Percentiles rank a stretch among this genome's conserved stretches.
Conservation (phyloP, 2,329 filamentous ascomycete species). For the Grosmannia huntii region DNA sequence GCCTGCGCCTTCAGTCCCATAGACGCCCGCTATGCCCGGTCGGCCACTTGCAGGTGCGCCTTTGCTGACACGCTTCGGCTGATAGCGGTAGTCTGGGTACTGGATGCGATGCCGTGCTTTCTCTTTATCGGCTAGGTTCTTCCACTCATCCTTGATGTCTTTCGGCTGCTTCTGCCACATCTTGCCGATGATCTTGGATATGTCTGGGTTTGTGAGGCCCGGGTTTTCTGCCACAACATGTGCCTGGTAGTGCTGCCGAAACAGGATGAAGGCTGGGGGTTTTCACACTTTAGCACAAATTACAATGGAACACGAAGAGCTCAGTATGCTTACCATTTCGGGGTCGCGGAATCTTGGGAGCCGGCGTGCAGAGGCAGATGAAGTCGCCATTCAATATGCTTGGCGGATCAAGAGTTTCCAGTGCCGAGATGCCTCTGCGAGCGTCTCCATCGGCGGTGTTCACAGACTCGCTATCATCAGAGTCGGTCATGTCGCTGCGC, state of each 20-base stretch:
- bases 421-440: neutral
- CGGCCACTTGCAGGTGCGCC: slow-evolving; percentile 5
- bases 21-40: neutral
- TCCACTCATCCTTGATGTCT: slow-evolving; percentile 74
- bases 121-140: slow-evolving; percentile 80
- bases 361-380: slow-evolving; percentile 43
- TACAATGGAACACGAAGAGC: slow-evolving; percentile 5
- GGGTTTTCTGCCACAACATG: slow-evolving; percentile 70
- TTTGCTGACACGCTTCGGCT: slow-evolving; percentile 57
- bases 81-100: slow-evolving; percentile 90
- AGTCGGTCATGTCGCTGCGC: slow-evolving; percentile 8
- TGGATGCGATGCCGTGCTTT: slow-evolving; percentile 79
- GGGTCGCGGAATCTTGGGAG: slow-evolving; percentile 44
- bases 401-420: neutral
- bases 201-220: slow-evolving; percentile 86
- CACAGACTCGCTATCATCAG: neutral
- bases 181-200: slow-evolving; percentile 92
- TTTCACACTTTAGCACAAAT: slow-evolving; percentile 20
- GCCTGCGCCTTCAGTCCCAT: slow-evolving; percentile 17
- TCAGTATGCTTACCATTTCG: slow-evolving; percentile 37
- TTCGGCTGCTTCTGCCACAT: slow-evolving; percentile 74
- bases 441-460: neutral
- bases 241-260: slow-evolving; percentile 84
- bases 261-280: slow-evolving; percentile 79
- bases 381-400: slow-evolving; percentile 20